A percentile compares a stretch with the other conserved stretches of the same genome.
These are phyloP conservation scores for Priceomyces haplophilus DNA, from an alignment of 805 yeast species.

Conservation along the genomic window DNA sequence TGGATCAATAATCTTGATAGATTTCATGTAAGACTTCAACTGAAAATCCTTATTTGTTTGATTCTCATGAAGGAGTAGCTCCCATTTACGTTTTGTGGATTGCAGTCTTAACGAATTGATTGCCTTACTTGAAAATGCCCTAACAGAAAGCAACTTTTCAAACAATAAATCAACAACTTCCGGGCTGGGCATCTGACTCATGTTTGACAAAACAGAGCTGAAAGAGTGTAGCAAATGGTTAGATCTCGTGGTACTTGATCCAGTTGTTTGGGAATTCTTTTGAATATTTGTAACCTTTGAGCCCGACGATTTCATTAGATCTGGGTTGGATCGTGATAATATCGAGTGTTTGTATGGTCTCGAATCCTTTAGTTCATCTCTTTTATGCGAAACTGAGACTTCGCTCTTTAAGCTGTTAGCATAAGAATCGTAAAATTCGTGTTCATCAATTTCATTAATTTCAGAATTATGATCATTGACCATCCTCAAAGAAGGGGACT, in stretches of 20 bases:
- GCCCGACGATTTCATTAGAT: not conserved
- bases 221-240: slow-evolving; percentile 32
- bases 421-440: not conserved
- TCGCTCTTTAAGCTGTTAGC: not conserved
- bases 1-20: slow-evolving; percentile 1
- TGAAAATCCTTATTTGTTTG: slow-evolving; percentile 38
- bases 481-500: not conserved
- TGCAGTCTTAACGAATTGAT: slow-evolving; percentile 29
- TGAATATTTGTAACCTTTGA: not conserved
- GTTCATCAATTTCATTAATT: not conserved
- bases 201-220: slow-evolving; percentile 28
- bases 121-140: slow-evolving; percentile 38
- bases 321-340: not conserved
- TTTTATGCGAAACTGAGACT: not conserved
- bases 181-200: slow-evolving; percentile 33
- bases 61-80: slow-evolving; percentile 38
- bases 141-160: slow-evolving; percentile 33
- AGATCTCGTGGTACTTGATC: not conserved
- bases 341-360: not conserved
- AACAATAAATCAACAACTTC: slow-evolving; percentile 38
- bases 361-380: not conserved
- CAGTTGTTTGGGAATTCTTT: not conserved
- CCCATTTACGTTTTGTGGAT: slow-evolving; percentile 42
- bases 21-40: slow-evolving; percentile 18
- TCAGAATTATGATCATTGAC: slow-evolving; percentile 3